These are phyloP conservation scores for Stephanodiscus triporus DNA, from an alignment of 108 stramenopile genomes.

Conservation along the genomic window DNA sequence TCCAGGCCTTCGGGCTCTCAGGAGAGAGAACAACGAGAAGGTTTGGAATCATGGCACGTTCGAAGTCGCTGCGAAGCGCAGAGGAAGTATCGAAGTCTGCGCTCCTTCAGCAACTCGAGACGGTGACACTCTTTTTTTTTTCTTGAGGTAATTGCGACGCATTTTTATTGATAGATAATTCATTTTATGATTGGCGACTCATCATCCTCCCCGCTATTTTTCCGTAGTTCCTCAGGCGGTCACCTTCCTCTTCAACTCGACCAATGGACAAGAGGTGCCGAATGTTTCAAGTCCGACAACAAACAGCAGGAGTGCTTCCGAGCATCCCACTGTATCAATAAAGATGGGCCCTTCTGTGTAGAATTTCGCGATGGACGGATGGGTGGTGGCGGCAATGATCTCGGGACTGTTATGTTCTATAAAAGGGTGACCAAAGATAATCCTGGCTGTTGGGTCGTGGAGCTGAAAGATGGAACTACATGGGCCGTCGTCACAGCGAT, in stretches of 20 bases:
- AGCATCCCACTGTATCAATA: slow-evolving; percentile 29
- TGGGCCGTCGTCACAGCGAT: slow-evolving; percentile 49
- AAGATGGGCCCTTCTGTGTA: slow-evolving; percentile 37
- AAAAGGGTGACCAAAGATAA: slow-evolving; percentile 36
- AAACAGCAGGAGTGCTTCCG: slow-evolving; percentile 31
- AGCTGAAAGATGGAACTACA: slow-evolving; percentile 26
- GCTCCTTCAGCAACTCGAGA: slow-evolving; percentile 26
- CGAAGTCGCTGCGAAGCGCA: slow-evolving; percentile 20
- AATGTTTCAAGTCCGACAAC: slow-evolving; percentile 47
- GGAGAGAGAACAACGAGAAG: neutral
- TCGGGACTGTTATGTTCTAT: slow-evolving; percentile 45
- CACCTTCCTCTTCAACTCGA: slow-evolving; percentile 33
- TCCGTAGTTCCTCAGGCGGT: slow-evolving; percentile 32
- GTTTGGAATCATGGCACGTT: slow-evolving; percentile 40
- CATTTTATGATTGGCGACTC: neutral
- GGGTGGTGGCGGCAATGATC: slow-evolving; percentile 36
- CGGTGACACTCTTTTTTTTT: slow-evolving; percentile 47
- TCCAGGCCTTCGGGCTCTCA: slow-evolving; percentile 9
- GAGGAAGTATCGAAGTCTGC: slow-evolving; percentile 27
- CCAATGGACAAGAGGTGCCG: slow-evolving; percentile 37
- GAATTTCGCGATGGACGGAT: slow-evolving; percentile 11
- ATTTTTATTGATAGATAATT: neutral
- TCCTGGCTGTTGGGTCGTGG: slow-evolving; percentile 38
- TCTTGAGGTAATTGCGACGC: slow-evolving; percentile 12
- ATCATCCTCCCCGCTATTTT: neutral